phyloP scores from a whole-genome alignment of 1,139 yeast species.

The Diutina siamensis region DNA sequence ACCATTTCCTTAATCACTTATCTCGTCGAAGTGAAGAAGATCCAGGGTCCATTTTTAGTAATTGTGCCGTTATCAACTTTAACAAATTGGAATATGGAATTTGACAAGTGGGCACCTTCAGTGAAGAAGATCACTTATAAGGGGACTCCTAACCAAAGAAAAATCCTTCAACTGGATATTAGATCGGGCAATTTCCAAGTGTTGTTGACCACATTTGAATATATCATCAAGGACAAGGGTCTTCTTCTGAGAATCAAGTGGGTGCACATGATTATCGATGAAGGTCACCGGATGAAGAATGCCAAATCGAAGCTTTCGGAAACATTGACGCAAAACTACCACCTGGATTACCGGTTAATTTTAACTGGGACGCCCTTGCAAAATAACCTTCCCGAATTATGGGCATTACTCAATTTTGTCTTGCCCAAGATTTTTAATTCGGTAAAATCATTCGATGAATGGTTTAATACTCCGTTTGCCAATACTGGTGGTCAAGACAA shows the following conservation, averaged over 20 bases:
- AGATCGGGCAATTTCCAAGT: slow-evolving; percentile 63
- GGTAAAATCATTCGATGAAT: slow-evolving; percentile 76
- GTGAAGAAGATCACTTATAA: slow-evolving; percentile 60
- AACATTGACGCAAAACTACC: slow-evolving; percentile 62
- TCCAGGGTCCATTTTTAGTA: slow-evolving; percentile 62
- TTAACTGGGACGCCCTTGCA: slow-evolving; percentile 85
- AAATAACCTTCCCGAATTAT: slow-evolving; percentile 72
- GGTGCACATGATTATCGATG: slow-evolving; percentile 84
- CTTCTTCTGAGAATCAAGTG: slow-evolving; percentile 57
- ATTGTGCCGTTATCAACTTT: slow-evolving; percentile 78
- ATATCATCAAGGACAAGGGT: slow-evolving; percentile 64
- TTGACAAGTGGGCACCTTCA: slow-evolving; percentile 80
- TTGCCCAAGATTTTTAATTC: slow-evolving; percentile 75
- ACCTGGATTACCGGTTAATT: slow-evolving; percentile 65
- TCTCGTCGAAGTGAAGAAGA: slow-evolving; percentile 55
- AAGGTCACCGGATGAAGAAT: slow-evolving; percentile 84
- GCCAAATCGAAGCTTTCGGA: slow-evolving; percentile 62
- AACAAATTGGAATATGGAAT: slow-evolving; percentile 78
- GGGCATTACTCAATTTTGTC: slow-evolving; percentile 74
- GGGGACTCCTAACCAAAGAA: slow-evolving; percentile 65
- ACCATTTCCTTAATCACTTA: slow-evolving; percentile 69
- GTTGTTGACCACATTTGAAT: slow-evolving; percentile 68
- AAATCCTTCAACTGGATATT: slow-evolving; percentile 49
- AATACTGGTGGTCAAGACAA: slow-evolving; percentile 75
- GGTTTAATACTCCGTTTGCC: slow-evolving; percentile 82